Evolutionary conservation across 306 rosid species (phyloP), one percentile per base, ranked within the genome.

Genomic region (Urtica urens): DNA sequence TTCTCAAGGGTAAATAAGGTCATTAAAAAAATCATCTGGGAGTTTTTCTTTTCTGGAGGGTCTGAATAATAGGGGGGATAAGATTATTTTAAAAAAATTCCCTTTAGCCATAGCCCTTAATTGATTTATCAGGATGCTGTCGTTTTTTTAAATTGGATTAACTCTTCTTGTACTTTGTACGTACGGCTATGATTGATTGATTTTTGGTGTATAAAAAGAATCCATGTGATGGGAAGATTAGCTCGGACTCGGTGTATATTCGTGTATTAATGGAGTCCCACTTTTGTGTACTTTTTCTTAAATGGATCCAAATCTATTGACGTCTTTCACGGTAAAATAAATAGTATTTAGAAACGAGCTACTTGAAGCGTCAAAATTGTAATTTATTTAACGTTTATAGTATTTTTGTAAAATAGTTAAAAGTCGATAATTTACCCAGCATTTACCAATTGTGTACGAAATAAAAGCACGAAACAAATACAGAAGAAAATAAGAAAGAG

Each of bases 1-100:
- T 86, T 41, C 68, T 82, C 59, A 68, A 58, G 53, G 54, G 67
- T 62, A 80, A 71, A 66, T 80, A 73, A 66, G 69, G 63, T 79
- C 70, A 68, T 61, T 53, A 50, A 31, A n/a, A n/a, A n/a, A n/a
- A n/a, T n/a, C n/a, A n/a, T 56, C 61, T 37, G 7, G 55, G 72
- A 22, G 43, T 9, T 51, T 51, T n/a, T n/a, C 12, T 51, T 35
- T 12, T 58, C 71, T 74, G 38, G 55, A 51, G 46, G 38, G 35
- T 62, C 66, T n/a, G 45, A 59, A 51, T 44, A 66, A 52, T 70
- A 63, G 46, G 24, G 46, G 66, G 60, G 71, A 62, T 38, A 29
- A 44, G 51, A 17, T 28, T 8, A 25, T 15, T 31, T 29, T 23
- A 40, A 57, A 54, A 55, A 29, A 31, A 57, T 55, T n/a, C n/a